Conservation (phyloP, 225 moss, liverwort and hornwort species). For the Polytrichum formosum region DNA sequence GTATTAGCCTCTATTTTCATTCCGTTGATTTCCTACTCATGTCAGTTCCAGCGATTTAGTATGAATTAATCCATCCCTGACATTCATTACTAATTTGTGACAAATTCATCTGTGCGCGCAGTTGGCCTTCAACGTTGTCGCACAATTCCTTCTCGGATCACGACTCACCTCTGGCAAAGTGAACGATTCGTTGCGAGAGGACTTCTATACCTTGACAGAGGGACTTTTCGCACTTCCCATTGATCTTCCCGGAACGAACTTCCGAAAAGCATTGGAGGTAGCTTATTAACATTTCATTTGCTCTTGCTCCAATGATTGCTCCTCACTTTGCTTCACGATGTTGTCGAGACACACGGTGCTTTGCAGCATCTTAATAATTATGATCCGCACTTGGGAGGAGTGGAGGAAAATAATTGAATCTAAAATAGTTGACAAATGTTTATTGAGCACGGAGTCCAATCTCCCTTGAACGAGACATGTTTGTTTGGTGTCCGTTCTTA, state of each 20-base stretch:
- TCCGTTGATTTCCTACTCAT: not conserved
- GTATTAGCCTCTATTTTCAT: too few species aligned
- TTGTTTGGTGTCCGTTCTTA: too few species aligned
- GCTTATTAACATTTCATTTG: not conserved
- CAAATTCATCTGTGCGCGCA: not conserved
- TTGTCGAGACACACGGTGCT: too few species aligned
- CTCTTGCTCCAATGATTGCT: not conserved
- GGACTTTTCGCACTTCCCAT: constrained; percentile 25
- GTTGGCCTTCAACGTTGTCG: constrained; percentile 35
- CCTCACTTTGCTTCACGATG: too few species aligned
- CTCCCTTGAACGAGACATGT: too few species aligned
- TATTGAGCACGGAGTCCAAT: not conserved
- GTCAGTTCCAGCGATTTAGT: not conserved
- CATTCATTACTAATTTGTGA: not conserved
- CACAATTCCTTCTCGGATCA: constrained; percentile 27
- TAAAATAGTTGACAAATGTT: not conserved
- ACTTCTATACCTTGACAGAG: constrained; percentile 20
- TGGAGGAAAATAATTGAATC: not conserved
- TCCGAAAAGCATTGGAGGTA: constrained; percentile 15
- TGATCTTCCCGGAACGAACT: constrained; percentile 19
- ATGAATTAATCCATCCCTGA: not conserved
- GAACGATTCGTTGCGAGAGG: constrained; percentile 15
- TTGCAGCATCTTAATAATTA: not conserved
- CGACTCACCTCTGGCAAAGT: constrained; percentile 20
- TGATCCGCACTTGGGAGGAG: too few species aligned